A percentile compares a stretch with the other conserved stretches of the same genome.
These are phyloP conservation scores for Trichoderma gamsii DNA, from an alignment of 495 filamentous ascomycete species.

Conservation along the genomic window DNA sequence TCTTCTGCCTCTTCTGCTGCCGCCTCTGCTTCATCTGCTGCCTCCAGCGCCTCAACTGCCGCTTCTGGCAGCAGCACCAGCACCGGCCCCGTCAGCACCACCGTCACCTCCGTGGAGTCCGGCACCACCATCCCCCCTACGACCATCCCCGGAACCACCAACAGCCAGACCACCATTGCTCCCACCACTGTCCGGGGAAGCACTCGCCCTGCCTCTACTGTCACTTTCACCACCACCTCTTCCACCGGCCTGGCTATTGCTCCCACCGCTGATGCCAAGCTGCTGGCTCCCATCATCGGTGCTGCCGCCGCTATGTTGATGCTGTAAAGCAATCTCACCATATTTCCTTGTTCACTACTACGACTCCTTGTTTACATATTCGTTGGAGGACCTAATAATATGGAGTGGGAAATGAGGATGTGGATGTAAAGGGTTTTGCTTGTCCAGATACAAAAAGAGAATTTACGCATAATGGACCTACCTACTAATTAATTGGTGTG, in stretches of 20 bases:
- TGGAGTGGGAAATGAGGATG: neutral
- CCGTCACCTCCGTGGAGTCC: neutral
- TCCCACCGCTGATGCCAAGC: conserved; percentile 5
- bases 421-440: neutral
- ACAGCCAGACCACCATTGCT: conserved; percentile 3
- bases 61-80: neutral
- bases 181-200: neutral
- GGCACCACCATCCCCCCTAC: neutral
- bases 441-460: neutral
- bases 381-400: neutral
- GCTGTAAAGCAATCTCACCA: neutral
- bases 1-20: neutral
- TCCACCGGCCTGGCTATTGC: neutral
- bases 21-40: neutral
- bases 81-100: neutral
- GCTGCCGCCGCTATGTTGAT: conserved; percentile 1
- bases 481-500: conserved; percentile 7
- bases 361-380: neutral
- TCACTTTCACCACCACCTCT: neutral
- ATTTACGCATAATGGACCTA: neutral
- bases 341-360: neutral
- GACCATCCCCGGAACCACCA: conserved; percentile 6
- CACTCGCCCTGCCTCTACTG: neutral
- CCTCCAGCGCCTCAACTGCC: no score
- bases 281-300: conserved; percentile 10